These are phyloP conservation scores for Serendipita indica DNA, from an alignment of 768 basidiomycete genomes.

Conservation along the genomic window DNA sequence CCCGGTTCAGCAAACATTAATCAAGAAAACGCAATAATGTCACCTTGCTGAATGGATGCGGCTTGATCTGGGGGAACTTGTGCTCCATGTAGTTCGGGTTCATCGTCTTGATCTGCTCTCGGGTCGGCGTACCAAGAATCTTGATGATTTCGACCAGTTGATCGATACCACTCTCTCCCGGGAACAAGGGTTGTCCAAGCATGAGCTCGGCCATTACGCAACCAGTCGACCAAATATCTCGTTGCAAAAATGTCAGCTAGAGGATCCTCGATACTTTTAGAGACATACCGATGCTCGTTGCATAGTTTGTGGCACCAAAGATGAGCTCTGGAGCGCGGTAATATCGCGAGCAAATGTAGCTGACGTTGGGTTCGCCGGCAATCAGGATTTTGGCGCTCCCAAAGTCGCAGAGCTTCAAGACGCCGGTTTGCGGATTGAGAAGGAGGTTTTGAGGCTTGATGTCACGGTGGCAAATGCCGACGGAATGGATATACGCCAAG, in stretches of 20 bases:
- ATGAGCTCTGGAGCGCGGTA: conserved; percentile 99
- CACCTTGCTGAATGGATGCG: conserved; percentile 98
- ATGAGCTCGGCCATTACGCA: conserved; percentile 99
- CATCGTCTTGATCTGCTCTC: conserved; percentile 99
- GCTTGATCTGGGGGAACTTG: conserved; percentile 99
- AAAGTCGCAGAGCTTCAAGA: conserved; percentile 97
- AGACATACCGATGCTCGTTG: conserved; percentile 86
- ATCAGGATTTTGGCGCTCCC: conserved; percentile 98
- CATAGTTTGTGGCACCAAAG: conserved; percentile 99
- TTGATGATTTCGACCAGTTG: conserved; percentile 99
- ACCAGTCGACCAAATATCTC: conserved; percentile 99
- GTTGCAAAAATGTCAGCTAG: background rate
- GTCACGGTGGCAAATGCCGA: conserved; percentile 98
- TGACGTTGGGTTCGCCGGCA: conserved; percentile 96
- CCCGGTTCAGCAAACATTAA: conserved; percentile 14
- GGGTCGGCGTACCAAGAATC: conserved; percentile 91
- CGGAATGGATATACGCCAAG: conserved; percentile 96
- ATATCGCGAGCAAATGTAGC: conserved; percentile 98
- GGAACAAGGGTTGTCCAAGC: conserved; percentile 97
- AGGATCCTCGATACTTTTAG: background rate
- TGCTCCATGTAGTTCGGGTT: conserved; percentile 99
- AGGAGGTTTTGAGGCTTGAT: conserved; percentile 99
- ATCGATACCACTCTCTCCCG: conserved; percentile 97
- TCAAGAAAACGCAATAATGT: conserved; percentile 7
- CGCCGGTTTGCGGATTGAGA: conserved; percentile 90